These are phyloP conservation scores for Euphrasia confusa DNA, from an alignment of 257 asterid species.

Conservation along the genomic window DNA sequence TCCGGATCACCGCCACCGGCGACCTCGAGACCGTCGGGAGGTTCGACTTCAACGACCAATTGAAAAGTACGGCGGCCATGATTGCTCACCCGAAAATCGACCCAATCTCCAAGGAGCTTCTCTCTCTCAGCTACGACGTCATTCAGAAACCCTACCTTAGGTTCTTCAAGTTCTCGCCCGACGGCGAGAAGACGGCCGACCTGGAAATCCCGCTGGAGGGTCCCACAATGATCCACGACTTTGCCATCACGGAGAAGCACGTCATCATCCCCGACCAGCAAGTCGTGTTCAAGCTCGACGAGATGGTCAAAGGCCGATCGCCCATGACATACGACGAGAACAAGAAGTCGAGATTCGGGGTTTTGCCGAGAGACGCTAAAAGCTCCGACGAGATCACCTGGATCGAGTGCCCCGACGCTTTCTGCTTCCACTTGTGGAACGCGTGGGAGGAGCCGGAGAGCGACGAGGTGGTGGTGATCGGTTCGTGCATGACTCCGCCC, in stretches of 20 bases:
- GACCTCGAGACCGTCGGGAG: conserved; percentile 51
- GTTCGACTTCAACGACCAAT: conserved; percentile 38
- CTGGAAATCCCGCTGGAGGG: conserved; percentile 41
- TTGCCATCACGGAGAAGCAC: too few relatives aligned
- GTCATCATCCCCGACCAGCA: too few relatives aligned
- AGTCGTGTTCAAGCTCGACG: conserved; percentile 57
- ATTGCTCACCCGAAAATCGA: conserved; percentile 78
- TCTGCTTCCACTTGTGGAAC: conserved; percentile 70
- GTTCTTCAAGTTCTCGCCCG: conserved; percentile 43
- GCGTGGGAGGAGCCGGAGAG: conserved; percentile 26
- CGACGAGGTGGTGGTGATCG: conserved; percentile 58
- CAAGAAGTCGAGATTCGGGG: conserved; percentile 54
- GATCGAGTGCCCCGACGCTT: conserved; percentile 52
- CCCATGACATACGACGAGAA: conserved; percentile 54
- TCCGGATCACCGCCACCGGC: conserved; percentile 33
- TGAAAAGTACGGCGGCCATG: conserved; percentile 35
- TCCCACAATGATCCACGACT: conserved; percentile 63
- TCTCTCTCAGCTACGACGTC: conserved; percentile 58
- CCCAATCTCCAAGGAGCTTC: conserved; percentile 48
- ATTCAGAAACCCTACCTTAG: conserved; percentile 48
- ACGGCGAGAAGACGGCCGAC: conserved; percentile 44
- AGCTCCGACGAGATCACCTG: conserved; percentile 34
- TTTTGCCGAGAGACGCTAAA: conserved; percentile 34
- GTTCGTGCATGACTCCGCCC: conserved; percentile 80
- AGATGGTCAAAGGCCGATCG: conserved; percentile 61